phyloP scores from a whole-genome alignment of 768 basidiomycete genomes.

The Leccinum sublutescens region DNA sequence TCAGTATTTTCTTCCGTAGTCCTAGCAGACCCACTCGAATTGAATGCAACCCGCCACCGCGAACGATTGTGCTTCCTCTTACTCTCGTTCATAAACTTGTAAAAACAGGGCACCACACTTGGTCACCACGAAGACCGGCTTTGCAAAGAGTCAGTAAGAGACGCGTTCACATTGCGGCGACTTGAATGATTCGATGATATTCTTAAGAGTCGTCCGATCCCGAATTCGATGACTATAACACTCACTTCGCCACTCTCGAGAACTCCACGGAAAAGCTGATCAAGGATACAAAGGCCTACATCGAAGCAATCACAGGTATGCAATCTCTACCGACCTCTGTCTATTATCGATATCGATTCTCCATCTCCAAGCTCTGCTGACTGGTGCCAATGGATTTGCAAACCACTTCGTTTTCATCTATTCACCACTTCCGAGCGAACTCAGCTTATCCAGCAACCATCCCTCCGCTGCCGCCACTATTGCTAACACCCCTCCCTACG shows the following conservation, averaged over 20 bases:
- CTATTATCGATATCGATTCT: slow-evolving; percentile 4
- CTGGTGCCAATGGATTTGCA: slow-evolving; percentile 59
- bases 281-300: slow-evolving; percentile 89
- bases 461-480: slow-evolving; percentile 79
- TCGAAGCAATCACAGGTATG: slow-evolving; percentile 73
- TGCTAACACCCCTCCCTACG: slow-evolving; percentile 70
- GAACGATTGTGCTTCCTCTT: slow-evolving; percentile 4
- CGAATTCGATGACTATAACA: slow-evolving; percentile 85
- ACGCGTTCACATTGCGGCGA: background rate
- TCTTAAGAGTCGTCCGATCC: slow-evolving; percentile 72
- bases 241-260: slow-evolving; percentile 77
- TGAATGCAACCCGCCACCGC: slow-evolving; percentile 1
- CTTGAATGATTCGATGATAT: slow-evolving; percentile 2
- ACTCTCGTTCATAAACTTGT: slow-evolving; percentile 11
- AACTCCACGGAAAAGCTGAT: slow-evolving; percentile 81
- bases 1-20: slow-evolving; percentile 30
- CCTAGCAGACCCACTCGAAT: background rate
- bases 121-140: slow-evolving; percentile 83
- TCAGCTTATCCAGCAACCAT: slow-evolving; percentile 73
- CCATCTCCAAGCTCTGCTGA: slow-evolving; percentile 55
- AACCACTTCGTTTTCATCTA: slow-evolving; percentile 63
- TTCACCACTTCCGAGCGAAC: slow-evolving; percentile 70
- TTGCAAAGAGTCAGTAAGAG: slow-evolving; percentile 78
- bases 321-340: background rate
- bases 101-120: slow-evolving; percentile 79